Conservation (phyloP, 106 monocot genomes). For the Dendrobium chrysotoxum region DNA sequence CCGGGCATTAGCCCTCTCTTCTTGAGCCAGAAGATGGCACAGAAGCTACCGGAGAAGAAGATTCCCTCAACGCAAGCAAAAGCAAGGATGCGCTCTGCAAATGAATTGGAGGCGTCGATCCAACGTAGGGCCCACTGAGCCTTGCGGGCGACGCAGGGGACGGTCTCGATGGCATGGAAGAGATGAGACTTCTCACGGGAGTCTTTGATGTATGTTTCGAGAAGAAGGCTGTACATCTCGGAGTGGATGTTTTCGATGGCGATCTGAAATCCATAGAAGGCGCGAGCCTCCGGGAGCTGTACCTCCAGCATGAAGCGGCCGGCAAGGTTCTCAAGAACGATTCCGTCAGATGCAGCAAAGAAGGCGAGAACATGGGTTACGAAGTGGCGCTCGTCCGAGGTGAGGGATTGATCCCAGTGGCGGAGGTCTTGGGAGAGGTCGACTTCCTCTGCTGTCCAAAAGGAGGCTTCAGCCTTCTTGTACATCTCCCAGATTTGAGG, state of each 20-base stretch:
- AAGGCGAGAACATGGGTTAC: conserved; percentile 88
- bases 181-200: conserved; percentile 38
- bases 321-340: conserved; percentile 84
- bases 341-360: conserved; percentile 89
- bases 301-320: conserved; percentile 53
- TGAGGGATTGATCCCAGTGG: conserved; percentile 58
- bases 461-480: conserved; percentile 91
- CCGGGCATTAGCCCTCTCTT: conserved; percentile 73
- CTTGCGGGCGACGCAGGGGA: conserved; percentile 50
- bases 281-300: conserved; percentile 51
- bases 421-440: conserved; percentile 65
- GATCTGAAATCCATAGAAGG: conserved; percentile 75
- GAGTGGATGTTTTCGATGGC: conserved; percentile 81
- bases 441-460: conserved; percentile 96
- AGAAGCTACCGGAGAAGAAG: conserved; percentile 74
- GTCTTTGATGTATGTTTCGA: conserved; percentile 62
- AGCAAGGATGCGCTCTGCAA: conserved; percentile 52
- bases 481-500: conserved; percentile 93
- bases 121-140: conserved; percentile 63
- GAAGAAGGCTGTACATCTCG: conserved; percentile 61
- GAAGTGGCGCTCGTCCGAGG: conserved; percentile 79
- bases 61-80: conserved; percentile 74
- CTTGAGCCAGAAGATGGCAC: conserved; percentile 75
- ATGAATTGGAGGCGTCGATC: conserved; percentile 39
- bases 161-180: conserved; percentile 56